Conservation (phyloP, 345 rosid species). For the Carallia pectinifolia region DNA sequence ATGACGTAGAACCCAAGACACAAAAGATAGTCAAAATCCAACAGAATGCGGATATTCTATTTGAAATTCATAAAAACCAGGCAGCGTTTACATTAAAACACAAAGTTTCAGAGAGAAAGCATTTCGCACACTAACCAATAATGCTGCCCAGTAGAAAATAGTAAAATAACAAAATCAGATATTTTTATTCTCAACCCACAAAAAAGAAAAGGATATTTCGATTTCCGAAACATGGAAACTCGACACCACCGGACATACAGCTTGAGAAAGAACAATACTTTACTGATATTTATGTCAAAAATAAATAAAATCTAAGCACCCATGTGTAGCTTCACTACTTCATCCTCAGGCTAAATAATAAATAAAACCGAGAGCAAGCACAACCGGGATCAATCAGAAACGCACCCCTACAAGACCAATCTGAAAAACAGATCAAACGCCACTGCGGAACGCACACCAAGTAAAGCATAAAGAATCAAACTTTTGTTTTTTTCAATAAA, state of each 20-base stretch:
- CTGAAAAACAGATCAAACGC: conserved; percentile 39
- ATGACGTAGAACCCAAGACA: neutral
- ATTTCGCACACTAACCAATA: conserved; percentile 1
- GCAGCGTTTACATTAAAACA: neutral
- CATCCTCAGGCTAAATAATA: conserved; percentile 18
- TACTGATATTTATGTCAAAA: conserved; percentile 8
- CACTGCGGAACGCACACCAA: conserved; percentile 1
- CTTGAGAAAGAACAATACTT: neutral
- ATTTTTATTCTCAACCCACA: too few species aligned
- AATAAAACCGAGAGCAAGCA: conserved; percentile 2
- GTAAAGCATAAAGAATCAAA: conserved; percentile 7
- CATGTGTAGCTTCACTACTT: conserved; percentile 11
- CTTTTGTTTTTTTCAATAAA: conserved; percentile 2
- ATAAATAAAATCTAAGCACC: conserved; percentile 6
- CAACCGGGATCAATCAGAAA: conserved; percentile 20
- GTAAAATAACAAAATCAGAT: neutral
- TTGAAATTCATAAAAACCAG: conserved; percentile 1
- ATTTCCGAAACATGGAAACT: conserved; percentile 19
- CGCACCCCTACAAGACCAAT: neutral
- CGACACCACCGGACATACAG: neutral
- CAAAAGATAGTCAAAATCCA: conserved; percentile 2
- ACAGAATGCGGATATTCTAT: neutral
- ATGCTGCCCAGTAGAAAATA: neutral
- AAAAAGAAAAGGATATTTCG: neutral
- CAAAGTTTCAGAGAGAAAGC: neutral